Evolutionary conservation across 139 green algal genomes (phyloP), one percentile per base, ranked within the genome.

Genomic region (Edaphochlamys debaryana): DNA sequence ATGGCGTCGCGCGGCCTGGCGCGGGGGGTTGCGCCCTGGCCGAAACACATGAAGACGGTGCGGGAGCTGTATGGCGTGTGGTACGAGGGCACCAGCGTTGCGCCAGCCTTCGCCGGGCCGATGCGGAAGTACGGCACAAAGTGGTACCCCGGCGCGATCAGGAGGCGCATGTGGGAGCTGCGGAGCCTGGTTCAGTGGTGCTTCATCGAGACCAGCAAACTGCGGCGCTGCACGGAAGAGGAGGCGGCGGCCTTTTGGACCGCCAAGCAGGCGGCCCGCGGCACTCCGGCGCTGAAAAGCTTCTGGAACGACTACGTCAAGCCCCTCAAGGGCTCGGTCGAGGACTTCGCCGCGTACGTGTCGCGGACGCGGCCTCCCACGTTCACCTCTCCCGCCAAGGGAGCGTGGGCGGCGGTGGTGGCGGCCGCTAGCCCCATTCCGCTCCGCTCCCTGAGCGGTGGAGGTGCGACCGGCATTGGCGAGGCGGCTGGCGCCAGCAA

Each of bases 291-390:
- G 27, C 34, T 69, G 64, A 69, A 69, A 15, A 4, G 19, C 27
- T 69, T 40, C 64, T 69, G 64, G 64, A 34, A 38, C 27, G 32
- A 69, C 32, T 29, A 45, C 32, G 64, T 69, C 25, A 40, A 38
- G 32, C 32, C 29, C 32, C 64, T 69, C 17, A 11, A 11, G 64
- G 42, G 42, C 32, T 19, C 42, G 27, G 32, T 19, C 13, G 20
- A 32, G 32, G 19, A 69, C 32, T 69, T 69, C 64, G 64, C n/a
- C 15, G 64, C 64, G 32, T 69, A 69, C 64, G 64, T 69, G 34
- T 32, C 64, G 8, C 42, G 42, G 64, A 19, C n/a, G 34, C 64
- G 64, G 64, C 64, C 64, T 13, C 64, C 64, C 42, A 34, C 42
- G 32, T 69, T 69, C 64, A 38, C 42, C 7, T 69, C 64, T 32